phyloP scores from a whole-genome alignment of 2,329 filamentous ascomycete species.

The Colletotrichum sojae region DNA sequence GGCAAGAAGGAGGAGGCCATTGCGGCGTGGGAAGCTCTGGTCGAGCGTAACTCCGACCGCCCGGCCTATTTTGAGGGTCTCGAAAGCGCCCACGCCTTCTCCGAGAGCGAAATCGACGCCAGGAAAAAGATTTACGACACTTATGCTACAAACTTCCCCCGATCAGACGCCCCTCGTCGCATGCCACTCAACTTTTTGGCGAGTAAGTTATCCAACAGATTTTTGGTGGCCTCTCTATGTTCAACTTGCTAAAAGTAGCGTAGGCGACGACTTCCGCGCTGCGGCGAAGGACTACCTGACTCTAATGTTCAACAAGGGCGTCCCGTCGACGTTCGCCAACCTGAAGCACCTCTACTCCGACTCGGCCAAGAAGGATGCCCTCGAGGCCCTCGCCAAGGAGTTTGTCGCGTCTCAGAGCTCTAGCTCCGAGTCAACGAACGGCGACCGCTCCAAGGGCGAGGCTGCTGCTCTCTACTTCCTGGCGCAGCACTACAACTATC shows the following conservation, averaged over 20 bases:
- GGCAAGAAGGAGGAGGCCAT: constrained; percentile 84
- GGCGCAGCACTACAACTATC: constrained; percentile 97
- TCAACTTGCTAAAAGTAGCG: constrained; percentile 42
- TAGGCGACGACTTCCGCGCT: constrained; percentile 83
- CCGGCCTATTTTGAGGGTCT: constrained; percentile 88
- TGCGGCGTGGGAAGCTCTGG: constrained; percentile 82
- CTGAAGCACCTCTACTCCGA: constrained; percentile 93
- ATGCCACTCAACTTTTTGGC: constrained; percentile 91
- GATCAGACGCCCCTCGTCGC: constrained; percentile 87
- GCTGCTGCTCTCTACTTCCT: constrained; percentile 92
- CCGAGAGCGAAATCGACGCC: constrained; percentile 70
- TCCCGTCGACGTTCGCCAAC: constrained; percentile 97
- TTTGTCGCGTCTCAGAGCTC: constrained; percentile 77
- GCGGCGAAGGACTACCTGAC: constrained; percentile 85
- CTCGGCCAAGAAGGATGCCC: constrained; percentile 79
- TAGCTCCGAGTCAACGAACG: constrained; percentile 58
- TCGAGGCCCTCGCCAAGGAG: constrained; percentile 82
- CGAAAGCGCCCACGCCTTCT: constrained; percentile 59
- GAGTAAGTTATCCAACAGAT: constrained; percentile 60
- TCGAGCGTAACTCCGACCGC: constrained; percentile 91
- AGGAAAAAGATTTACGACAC: constrained; percentile 81
- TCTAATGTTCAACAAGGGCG: constrained; percentile 89
- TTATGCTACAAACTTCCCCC: constrained; percentile 84
- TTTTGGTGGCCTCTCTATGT: not conserved
- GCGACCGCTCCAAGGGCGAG: constrained; percentile 73